Evolutionary conservation across 129 eudicot species (phyloP), one percentile per base, ranked within the genome.

Genomic region (Lactuca saligna): DNA sequence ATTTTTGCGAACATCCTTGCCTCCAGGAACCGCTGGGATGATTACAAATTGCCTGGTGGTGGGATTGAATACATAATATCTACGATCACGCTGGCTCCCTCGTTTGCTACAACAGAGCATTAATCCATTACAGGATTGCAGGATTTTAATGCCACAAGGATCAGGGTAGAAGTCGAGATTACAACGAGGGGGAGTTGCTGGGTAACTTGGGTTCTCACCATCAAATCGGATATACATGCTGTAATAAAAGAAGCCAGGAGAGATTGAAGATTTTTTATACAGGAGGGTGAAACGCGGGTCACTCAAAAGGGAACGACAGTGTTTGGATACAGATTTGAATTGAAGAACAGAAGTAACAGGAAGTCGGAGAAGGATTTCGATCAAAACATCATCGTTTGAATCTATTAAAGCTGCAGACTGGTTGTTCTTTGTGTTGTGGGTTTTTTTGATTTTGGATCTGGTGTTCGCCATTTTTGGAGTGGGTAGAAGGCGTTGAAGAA

Each of bases 271-370:
- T 6, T 11, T 56, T 53, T 33, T 34, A 17, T 55, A 69, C 16
- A 14, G 1, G 55, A 14, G 54, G n/a, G 31, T 25, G 7, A 70
- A 57, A 70, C 0, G 10, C 0, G 6, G 33, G 17, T 57, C 17
- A 57, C 65, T 57, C 20, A 70, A 70, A 29, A 70, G 46, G 6
- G 33, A 57, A 8, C 14, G 66, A 56, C 57, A 70, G 39, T 70
- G 75, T 70, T 70, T 70, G 57, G 75, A 70, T 57, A 70, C 57
- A 15, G 65, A 41, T 70, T 57, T 70, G 46, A 42, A 70, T 3
- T 34, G 65, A 0, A 57, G 57, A 31, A 70, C 48, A 34, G 74
- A 55, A 4, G 25, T 13, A 69, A 57, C 56, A 39, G 65, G 65
- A 0, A 69, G 54, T 12, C 65, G 49, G 49, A 8, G 49, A 42